A percentile compares a stretch with the other conserved stretches of the same genome.
Evolutionary conservation across 169 alveolate genomes (phyloP).

Genomic region (Hepatocystis sp.): DNA sequence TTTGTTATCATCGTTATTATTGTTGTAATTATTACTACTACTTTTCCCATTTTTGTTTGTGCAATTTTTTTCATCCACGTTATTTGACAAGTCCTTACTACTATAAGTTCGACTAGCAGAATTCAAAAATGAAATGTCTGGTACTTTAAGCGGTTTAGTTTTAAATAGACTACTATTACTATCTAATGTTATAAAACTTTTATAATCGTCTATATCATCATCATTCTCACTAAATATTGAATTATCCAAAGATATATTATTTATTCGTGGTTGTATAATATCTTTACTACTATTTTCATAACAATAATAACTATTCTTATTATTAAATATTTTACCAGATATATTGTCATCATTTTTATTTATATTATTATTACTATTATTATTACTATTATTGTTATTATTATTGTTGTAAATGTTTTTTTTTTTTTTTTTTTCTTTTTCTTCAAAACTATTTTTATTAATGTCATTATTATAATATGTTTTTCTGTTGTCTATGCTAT

Average conservation of each 20-base stretch:
- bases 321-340: too few relatives aligned
- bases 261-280: conserved; percentile 15
- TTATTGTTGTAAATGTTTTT: neutral
- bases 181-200: conserved; percentile 55
- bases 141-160: conserved; percentile 54
- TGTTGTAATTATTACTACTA: neutral
- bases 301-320: conserved; percentile 1
- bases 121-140: conserved; percentile 57
- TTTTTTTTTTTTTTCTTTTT: conserved; percentile 3
- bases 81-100: conserved; percentile 1
- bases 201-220: conserved; percentile 61
- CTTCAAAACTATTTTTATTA: too few relatives aligned
- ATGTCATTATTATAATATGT: too few relatives aligned
- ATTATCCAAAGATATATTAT: conserved; percentile 10
- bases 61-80: too few relatives aligned
- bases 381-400: conserved; percentile 5
- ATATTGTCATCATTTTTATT: neutral
- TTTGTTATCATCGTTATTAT: neutral
- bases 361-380: neutral
- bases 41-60: too few relatives aligned
- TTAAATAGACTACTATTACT: conserved; percentile 55
- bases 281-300: neutral
- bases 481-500: too few relatives aligned
- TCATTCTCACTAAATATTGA: conserved; percentile 5
- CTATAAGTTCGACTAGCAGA: conserved; percentile 25